Evolutionary conservation across 2,329 filamentous ascomycete genomes (phyloP), one percentile per base, ranked within the genome.

Genomic region (Colletotrichum falcatum): DNA sequence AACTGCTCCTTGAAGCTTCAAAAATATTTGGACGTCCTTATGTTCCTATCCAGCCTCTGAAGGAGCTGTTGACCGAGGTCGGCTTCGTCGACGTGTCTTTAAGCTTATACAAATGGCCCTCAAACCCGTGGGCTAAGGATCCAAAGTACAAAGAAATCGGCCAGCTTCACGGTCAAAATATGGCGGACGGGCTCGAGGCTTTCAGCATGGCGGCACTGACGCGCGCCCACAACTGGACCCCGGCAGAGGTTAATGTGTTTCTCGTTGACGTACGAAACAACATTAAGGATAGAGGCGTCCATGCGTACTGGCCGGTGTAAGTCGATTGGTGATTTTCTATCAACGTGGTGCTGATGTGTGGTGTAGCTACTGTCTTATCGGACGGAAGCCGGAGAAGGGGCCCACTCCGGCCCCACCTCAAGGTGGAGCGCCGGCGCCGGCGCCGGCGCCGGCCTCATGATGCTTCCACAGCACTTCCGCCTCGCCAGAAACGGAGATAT

Each of bases 21-120:
- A 66, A 64, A 1, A 75, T 76, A 1, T 70, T 81, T 11, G 76
- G 77, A 0, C 76, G 80, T 1, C 73, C 76, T 1, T 79, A 79
- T 44, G 20, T 58, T 18, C 42, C 58, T 18, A 70, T 74, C 9
- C 53, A 35, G 26, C 42, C 35, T 5, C 44, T 55, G 7, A 77
- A 77, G 62, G 76, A 80, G 48, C 80, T 82, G 60, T 80, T 89
- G 75, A 66, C 80, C 56, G 83, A 85, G n/a, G 85, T 83, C 0
- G 88, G 88, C 1, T 90, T 90, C 72, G 78, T 82, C 60, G 82
- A 88, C 65, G 83, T 90, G 0, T 77, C 78, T 0, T 83, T 87
- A 74, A 77, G 81, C 2, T 74, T 84, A 18, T 85, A 81, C 73
- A 85, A 83, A 75, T 83, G 86, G 78, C 86, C 87, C 0, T 81